Evolutionary conservation across 768 basidiomycete genomes (phyloP).

Genomic region (Hypholoma fasciculare): DNA sequence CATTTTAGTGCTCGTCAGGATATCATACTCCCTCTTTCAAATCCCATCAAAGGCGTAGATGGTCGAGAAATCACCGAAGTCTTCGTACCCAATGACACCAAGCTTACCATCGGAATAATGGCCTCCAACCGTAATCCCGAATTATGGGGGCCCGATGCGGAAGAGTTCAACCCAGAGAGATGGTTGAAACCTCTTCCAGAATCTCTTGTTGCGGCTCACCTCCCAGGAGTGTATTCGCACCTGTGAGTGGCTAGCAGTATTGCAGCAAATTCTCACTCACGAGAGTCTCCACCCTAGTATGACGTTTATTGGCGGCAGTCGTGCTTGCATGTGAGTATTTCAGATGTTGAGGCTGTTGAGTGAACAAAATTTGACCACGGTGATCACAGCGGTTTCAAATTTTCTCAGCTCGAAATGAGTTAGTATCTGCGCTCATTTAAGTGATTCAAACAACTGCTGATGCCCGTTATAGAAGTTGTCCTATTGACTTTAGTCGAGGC

Average conservation of each 20-base stretch:
- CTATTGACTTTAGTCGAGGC: constrained; percentile 7
- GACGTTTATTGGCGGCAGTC: constrained; percentile 43
- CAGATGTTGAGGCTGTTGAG: background rate
- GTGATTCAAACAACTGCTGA: no score
- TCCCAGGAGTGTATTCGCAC: constrained; percentile 25
- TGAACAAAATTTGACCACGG: background rate
- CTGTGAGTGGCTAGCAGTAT: constrained; percentile 11
- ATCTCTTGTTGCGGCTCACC: constrained; percentile 14
- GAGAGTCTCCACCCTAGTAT: constrained; percentile 9
- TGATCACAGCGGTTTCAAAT: constrained; percentile 46
- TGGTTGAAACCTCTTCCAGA: constrained; percentile 30
- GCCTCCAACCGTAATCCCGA: constrained; percentile 33
- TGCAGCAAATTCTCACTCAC: background rate
- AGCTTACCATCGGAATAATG: constrained; percentile 37
- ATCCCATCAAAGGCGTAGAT: constrained; percentile 36
- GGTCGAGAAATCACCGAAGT: constrained; percentile 37
- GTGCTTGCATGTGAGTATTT: constrained; percentile 44
- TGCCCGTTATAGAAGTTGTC: constrained; percentile 5
- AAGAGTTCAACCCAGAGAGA: constrained; percentile 44
- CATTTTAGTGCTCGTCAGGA: constrained; percentile 27
- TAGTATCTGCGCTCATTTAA: background rate
- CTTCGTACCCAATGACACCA: constrained; percentile 40
- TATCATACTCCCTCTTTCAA: constrained; percentile 40
- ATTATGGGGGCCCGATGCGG: constrained; percentile 41
- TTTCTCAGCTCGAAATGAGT: constrained; percentile 50